Evolutionary conservation across 2,329 filamentous ascomycete genomes (phyloP), one percentile per base, ranked within the genome.

Genomic region (Coleophoma cylindrospora): DNA sequence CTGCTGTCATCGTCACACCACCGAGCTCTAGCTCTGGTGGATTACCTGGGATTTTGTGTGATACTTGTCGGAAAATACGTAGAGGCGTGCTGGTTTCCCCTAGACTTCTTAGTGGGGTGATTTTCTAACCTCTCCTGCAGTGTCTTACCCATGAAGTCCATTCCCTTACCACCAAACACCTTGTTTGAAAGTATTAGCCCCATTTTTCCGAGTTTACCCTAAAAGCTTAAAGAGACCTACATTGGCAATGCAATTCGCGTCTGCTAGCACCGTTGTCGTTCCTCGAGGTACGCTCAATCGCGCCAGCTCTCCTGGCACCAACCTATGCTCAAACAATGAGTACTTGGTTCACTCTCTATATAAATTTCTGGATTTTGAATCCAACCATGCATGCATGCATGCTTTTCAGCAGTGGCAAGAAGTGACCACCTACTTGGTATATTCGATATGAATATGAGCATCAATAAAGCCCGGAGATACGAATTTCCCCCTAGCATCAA

Each of bases 221-320:
- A 3, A 5, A 6, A 27, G 27, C 27, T 27, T 27, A 27, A 15
- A 21, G 10, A 32, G 10, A n/a, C 27, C n/a, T 44, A 61, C 58
- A 53, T 58, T 59, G 9, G 55, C 54, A 47, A 60, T 58, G 43
- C 56, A 60, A 41, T 60, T 58, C 11, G 57, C 57, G 52, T 60
- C 57, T 19, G 58, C 58, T 34, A 61, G 41, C 15, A 59, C 46
- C 3, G 58, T 58, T 14, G 58, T 61, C 4, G 57, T 61, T 3
- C 57, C 58, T 41, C 57, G 36, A 7, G 58, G 54, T 13, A 61
- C 50, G 47, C 57, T 58, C 17, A 61, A 41, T 14, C 58, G 43
- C 1, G 54, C 57, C 34, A 59, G 50, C 36, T 55, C 53, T 9
- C 49, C 51, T 4, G 57, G 54, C 13, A 57, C 45, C 15, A 60